Evolutionary conservation across 345 rosid species (phyloP), one percentile per base, ranked within the genome.

Genomic region (Pelargonium nanum): DNA sequence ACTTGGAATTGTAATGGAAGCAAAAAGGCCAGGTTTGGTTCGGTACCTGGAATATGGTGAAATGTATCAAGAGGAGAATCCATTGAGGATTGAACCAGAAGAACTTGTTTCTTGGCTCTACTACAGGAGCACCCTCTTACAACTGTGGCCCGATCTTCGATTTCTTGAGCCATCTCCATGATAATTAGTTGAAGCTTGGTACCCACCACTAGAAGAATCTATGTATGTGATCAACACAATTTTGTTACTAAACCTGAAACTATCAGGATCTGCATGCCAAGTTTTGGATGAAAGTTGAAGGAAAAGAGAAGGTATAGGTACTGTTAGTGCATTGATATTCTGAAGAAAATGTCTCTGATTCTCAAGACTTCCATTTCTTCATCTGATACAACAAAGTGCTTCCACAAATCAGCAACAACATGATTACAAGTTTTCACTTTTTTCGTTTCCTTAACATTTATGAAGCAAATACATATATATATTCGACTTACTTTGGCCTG

Each of bases 311-410:
- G n/a, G n/a, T n/a, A n/a, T n/a, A n/a, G 34, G 19, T 73, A 79
- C 91, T 88, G 19, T 78, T 75, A 60, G 75, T 62, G 65, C 68
- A 72, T 8, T 74, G 74, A 51, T 80, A 76, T 24, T 73, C 82
- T 22, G 66, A n/a, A 25, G 71, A 58, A 17, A 68, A 67, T 6
- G 72, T 78, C 67, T 51, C 71, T n/a, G 62, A 67, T 74, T 85
- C 91, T 88, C 91, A 85, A 1, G 70, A 61, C 71, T 85, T 76
- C 91, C 88, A 85, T 26, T 71, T 74, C 55, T 73, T 81, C 82
- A 74, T 74, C 91, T 85, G 74, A 32, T 19, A 23, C 61, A 26
- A 60, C n/a, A 59, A 30, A 12, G 40, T 30, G 40, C 6, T 30
- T 6, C 6, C 6, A 30, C 40, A 30, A n/a, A n/a, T 30, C n/a